Evolutionary conservation across 2,329 filamentous ascomycete genomes (phyloP), one percentile per base, ranked within the genome.

Genomic region (Colletotrichum trifolii): DNA sequence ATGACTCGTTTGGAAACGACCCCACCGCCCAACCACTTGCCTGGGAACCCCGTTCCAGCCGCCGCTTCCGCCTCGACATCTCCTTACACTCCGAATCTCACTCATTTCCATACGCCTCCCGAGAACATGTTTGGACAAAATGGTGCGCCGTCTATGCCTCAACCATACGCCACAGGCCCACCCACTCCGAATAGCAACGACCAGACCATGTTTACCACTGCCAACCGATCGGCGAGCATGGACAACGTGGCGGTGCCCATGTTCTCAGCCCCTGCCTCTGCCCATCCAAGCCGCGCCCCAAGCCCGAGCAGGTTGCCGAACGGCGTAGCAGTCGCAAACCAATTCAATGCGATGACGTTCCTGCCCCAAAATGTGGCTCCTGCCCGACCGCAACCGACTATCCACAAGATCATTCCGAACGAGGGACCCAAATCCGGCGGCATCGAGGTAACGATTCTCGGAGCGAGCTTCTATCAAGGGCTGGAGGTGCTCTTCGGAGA

Each of bases 401-500:
- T 96, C 25, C 90, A 93, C 74, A 95, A 94, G 75, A 85, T 97
- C 67, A 92, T 96, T 40, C 94, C 94, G 0, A 86, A 85, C 36
- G 92, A 96, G 75, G 94, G 94, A 0, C 92, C 94, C 7, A 92
- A 89, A 64, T 88, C 87, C 40, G 94, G 94, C 64, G 94, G 94
- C 46, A 94, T 93, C 56, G 94, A 97, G 75, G 93, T 97, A 3
- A 95, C 92, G 0, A 87, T 96, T 60, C 82, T 97, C 8, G 94
- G 94, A 15, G 91, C 89, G 68, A 88, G 90, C 12, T 97, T 97
- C 74, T 90, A 89, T 68, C 90, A 86, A 67, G 91, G 77, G 1
- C 84, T 96, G 67, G 91, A 94, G 67, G 92, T 97, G 59, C 91
- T 94, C 77, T 97, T 97, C 75, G 94, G 94, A 25, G 80, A 85